Percentiles rank a stretch among this genome's conserved stretches.
Conservation (phyloP, 2,329 filamentous ascomycete species). For the Canariomyces notabilis region DNA sequence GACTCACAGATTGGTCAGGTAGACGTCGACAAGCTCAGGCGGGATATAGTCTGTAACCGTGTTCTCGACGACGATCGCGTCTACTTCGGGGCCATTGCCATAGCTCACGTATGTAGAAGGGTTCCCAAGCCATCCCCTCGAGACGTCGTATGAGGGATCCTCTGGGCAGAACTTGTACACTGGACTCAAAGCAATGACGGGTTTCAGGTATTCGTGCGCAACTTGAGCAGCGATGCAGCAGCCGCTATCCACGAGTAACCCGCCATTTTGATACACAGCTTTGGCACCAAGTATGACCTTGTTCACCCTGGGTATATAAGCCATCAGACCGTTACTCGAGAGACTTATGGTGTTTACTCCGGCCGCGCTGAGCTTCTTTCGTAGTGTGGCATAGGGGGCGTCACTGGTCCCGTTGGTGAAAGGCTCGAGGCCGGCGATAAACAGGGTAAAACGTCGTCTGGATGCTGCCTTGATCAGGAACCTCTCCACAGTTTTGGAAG, state of each 20-base stretch:
- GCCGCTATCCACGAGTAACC: conserved; percentile 78
- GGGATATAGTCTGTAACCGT: conserved; percentile 26
- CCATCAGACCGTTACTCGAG: conserved; percentile 79
- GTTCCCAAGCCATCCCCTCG: conserved; percentile 81
- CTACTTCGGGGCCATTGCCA: conserved; percentile 72
- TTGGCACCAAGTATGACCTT: conserved; percentile 90
- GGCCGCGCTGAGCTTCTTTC: conserved; percentile 70
- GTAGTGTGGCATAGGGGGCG: conserved; percentile 51
- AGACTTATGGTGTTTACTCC: conserved; percentile 82
- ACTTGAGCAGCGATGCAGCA: conserved; percentile 77
- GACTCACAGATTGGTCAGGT: conserved; percentile 38
- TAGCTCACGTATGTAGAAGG: conserved; percentile 71
- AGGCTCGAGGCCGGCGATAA: conserved; percentile 65
- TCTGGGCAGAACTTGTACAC: conserved; percentile 93
- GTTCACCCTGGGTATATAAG: conserved; percentile 91
- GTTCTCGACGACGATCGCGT: conserved; percentile 51
- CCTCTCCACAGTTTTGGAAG: conserved; percentile 79
- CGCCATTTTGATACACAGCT: conserved; percentile 82
- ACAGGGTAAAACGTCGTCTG: conserved; percentile 87
- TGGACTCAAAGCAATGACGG: conserved; percentile 83
- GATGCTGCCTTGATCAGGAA: conserved; percentile 83
- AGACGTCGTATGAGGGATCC: conserved; percentile 76
- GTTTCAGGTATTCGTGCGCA: conserved; percentile 73
- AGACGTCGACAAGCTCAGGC: conserved; percentile 26
- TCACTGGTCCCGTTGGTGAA: conserved; percentile 34